Evolutionary conservation across 2,329 filamentous ascomycete genomes (phyloP), one percentile per base, ranked within the genome.

Genomic region (Helminthosporium solani): DNA sequence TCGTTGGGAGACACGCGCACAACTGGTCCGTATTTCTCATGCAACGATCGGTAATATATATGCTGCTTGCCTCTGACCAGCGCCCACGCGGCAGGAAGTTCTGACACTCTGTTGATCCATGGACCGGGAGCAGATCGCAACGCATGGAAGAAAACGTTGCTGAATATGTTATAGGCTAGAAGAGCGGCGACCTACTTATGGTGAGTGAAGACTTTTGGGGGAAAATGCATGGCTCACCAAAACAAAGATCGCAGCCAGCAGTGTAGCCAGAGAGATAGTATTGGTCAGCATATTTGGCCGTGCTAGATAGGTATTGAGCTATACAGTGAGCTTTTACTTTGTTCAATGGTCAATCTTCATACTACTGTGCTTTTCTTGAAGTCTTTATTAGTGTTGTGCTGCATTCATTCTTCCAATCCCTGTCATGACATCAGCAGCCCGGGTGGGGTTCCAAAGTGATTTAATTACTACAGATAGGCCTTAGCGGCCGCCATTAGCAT

Each of bases 1-100:
- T 40, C 38, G 2, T 20, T 15, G 2, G 38, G 23, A 2, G 38
- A 40, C 6, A 40, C 38, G 9, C 38, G 38, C 27, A 40, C 38
- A 11, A 40, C 38, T 2, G 38, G 23, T 9, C 38, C 38, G 18
- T 40, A 40, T 40, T 31, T 40, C 2, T 40, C 25, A 18, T 40
- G 38, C 15, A 40, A 16, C 14, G 25, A 19, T 14, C n/a, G 15
- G 25, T 40, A 40, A 16, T 40, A 40, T 3, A 31, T 21, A 11
- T 40, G 38, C 21, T 40, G 23, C 7, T 40, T 40, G 7, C 38
- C 38, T 31, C 16, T 31, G n/a, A 40, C 14, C 12, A 40, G 15
- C 4, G 23, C 27, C 2, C 5, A 16, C 2, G 38, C 38, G 9
- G 38, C 38, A 12, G 38, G 38, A 2, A 40, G 3, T 31, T 40